Conservation (phyloP, 139 green algal genomes). For the Ulvella scutata region DNA sequence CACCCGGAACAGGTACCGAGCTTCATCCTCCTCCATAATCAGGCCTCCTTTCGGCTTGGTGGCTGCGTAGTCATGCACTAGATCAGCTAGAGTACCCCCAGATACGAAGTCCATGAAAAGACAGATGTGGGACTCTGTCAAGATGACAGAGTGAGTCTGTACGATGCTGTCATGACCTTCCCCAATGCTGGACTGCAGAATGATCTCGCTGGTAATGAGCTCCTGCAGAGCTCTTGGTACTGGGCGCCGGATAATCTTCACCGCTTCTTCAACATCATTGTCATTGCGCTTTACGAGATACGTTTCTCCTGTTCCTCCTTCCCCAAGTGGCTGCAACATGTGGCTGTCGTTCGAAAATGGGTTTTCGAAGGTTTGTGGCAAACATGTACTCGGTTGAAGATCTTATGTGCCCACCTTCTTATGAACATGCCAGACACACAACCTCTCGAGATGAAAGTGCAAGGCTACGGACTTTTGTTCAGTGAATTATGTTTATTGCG, state of each 20-base stretch:
- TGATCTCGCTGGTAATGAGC: slow-evolving; percentile 47
- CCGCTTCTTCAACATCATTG: slow-evolving; percentile 21
- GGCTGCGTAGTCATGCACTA: slow-evolving; percentile 28
- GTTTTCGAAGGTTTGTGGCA: too few relatives aligned
- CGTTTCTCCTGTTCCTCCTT: slow-evolving; percentile 40
- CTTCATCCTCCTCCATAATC: slow-evolving; percentile 41
- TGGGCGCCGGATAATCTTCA: slow-evolving; percentile 43
- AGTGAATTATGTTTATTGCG: too few relatives aligned
- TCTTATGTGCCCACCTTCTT: too few relatives aligned
- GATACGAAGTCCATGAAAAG: slow-evolving; percentile 49
- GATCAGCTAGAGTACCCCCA: slow-evolving; percentile 23
- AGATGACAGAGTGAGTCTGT: slow-evolving; percentile 33
- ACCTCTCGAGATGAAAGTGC: too few relatives aligned
- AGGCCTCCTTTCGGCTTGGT: slow-evolving; percentile 21
- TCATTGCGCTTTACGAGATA: slow-evolving; percentile 28
- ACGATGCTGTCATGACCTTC: slow-evolving; percentile 49
- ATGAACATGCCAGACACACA: too few relatives aligned
- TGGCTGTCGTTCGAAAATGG: too few relatives aligned
- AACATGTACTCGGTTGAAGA: too few relatives aligned
- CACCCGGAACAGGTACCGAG: slow-evolving; percentile 35
- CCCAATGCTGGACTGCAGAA: slow-evolving; percentile 40
- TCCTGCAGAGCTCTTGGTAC: slow-evolving; percentile 32
- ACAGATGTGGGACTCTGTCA: slow-evolving; percentile 29
- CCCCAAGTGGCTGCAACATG: too few relatives aligned
- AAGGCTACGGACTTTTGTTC: too few relatives aligned